Base-by-base conservation (phyloP, 2,329 filamentous ascomycete genomes). In the Lachnellula hyalina region DNA sequence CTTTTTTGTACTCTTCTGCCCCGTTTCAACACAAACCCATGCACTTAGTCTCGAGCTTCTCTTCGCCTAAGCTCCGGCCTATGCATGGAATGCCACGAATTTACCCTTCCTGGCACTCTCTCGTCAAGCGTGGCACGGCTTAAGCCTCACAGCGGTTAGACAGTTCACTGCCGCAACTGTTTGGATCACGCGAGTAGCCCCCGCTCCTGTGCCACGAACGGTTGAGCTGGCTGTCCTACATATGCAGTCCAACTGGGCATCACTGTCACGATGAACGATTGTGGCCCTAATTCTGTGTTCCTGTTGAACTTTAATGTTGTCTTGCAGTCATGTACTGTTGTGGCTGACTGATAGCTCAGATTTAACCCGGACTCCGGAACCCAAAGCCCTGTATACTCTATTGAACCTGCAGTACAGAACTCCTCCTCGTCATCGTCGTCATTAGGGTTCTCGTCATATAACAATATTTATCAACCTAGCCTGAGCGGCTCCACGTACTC, bases 321-420 rank as follows among this genome's bases (percentile, higher is more conserved):
- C 58, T 59, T 57, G 62, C 63, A 56, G 52, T 63, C 55, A 60
- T 62, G 54, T 52, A 60, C 48, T 58, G 51, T 50, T 47, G 62
- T 65, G 62, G 63, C 67, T 70, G 60, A 70, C 61, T 61, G 59
- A 65, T 63, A 60, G 51, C 49, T 65, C 60, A 70, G 68, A 63
- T 69, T 65, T 58, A 60, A 51, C 54, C 56, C 64, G 45, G 68
- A 70, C 45, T 56, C 65, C 54, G 66, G 65, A 59, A 65, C 60
- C 46, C 64, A 69, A 36, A 68, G 63, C 62, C 63, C 68, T 64
- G 65, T 67, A 50, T 70, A 69, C 58, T 67, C 65, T 12, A 62
- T 66, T 51, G 67, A 68, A 55, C 61, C 63, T 36, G 55, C 62
- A 51, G 58, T 64, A 60, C 65, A 65, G 54, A 66, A 58, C 52